Evolutionary conservation across 2,329 filamentous ascomycete genomes (phyloP).

Genomic region (Graphilbum sp.): DNA sequence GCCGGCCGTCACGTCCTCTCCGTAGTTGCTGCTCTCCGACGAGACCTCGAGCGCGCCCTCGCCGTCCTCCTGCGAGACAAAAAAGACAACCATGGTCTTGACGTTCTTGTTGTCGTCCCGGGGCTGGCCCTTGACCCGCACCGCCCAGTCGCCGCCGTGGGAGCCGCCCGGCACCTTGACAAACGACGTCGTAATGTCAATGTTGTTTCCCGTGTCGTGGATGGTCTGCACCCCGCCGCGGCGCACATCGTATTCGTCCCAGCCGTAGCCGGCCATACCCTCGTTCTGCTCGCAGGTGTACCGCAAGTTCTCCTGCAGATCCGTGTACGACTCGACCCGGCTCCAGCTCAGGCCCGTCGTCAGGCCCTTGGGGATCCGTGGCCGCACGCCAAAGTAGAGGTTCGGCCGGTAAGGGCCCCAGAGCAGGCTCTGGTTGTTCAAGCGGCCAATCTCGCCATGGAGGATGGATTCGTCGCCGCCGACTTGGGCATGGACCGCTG

Average conservation of each 20-base stretch:
- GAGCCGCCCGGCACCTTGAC: constrained; percentile 78
- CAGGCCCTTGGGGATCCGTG: constrained; percentile 65
- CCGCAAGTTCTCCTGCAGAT: constrained; percentile 40
- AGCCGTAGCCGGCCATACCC: constrained; percentile 88
- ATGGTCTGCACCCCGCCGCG: constrained; percentile 79
- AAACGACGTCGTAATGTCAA: constrained; percentile 87
- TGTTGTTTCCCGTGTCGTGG: constrained; percentile 70
- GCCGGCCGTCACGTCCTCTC: constrained; percentile 17
- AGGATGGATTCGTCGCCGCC: constrained; percentile 21
- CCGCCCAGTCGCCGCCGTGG: constrained; percentile 84
- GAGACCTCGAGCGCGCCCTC: constrained; percentile 41
- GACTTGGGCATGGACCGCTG: constrained; percentile 5
- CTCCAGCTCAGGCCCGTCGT: constrained; percentile 79
- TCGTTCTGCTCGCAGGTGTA: constrained; percentile 95
- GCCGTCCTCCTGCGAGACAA: constrained; percentile 62
- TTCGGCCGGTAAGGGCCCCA: constrained; percentile 95
- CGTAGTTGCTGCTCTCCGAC: constrained; percentile 26
- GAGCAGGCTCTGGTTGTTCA: constrained; percentile 69
- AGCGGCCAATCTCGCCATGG: constrained; percentile 30
- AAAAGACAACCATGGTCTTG: constrained; percentile 68
- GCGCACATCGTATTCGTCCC: constrained; percentile 91
- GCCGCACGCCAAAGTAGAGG: constrained; percentile 81
- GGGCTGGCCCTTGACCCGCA: constrained; percentile 67
- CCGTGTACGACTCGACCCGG: constrained; percentile 61
- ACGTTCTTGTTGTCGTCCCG: constrained; percentile 51